phyloP scores from a whole-genome alignment of 768 basidiomycete genomes.

The Rhodotorula kratochvilovae region DNA sequence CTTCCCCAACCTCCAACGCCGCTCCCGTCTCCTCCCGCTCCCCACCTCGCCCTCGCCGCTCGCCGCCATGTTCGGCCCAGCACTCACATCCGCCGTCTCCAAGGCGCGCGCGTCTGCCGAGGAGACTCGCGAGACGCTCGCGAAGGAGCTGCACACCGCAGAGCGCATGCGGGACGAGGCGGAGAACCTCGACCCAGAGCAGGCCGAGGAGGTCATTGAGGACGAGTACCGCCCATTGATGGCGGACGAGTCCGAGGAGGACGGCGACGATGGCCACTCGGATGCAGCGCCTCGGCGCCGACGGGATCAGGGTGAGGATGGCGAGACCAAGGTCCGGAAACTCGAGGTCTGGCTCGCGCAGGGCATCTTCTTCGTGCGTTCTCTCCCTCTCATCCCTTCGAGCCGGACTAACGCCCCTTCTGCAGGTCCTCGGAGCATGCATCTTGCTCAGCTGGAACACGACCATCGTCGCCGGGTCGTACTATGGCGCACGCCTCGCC shows the following conservation, averaged over 20 bases:
- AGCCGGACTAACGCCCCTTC: neutral
- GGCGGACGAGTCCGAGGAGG: conserved; percentile 1
- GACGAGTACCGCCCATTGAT: conserved; percentile 37
- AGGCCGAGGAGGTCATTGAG: conserved; percentile 24
- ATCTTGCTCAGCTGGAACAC: conserved; percentile 42
- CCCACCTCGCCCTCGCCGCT: neutral
- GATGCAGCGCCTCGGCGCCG: neutral
- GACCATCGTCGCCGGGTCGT: conserved; percentile 34
- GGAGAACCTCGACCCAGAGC: conserved; percentile 3
- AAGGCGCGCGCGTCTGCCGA: neutral
- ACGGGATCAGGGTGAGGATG: neutral
- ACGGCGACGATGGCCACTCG: neutral
- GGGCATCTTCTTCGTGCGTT: conserved; percentile 29
- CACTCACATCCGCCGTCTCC: conserved; percentile 10
- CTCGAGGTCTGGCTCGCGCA: conserved; percentile 29
- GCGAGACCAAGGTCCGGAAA: conserved; percentile 14
- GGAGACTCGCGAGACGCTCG: neutral
- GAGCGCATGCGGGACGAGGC: conserved; percentile 1
- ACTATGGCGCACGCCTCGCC: conserved; percentile 27
- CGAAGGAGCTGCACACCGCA: conserved; percentile 7
- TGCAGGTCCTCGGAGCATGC: conserved; percentile 29
- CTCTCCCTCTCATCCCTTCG: neutral
- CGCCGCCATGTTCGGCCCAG: conserved; percentile 17
- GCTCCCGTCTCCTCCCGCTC: too few species aligned
- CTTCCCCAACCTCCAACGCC: too few species aligned